Evolutionary conservation across 805 yeast species (phyloP).

Genomic region (Starmerella vitae): DNA sequence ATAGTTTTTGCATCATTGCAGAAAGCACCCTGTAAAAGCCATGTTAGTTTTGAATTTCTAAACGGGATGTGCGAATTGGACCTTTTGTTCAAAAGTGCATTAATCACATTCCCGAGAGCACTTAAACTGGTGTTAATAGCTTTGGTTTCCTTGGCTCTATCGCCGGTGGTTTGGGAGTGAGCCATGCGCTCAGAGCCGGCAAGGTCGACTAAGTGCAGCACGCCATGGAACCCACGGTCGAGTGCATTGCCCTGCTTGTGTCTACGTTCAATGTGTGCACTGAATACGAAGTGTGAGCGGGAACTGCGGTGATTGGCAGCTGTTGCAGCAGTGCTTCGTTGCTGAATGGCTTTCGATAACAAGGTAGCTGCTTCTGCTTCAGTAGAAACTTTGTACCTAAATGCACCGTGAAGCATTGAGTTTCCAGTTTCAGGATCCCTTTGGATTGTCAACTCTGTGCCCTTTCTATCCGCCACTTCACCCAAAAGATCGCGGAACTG

Average conservation of each 20-base stretch:
- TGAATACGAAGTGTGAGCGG: slow-evolving; percentile 78
- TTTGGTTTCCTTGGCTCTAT: slow-evolving; percentile 71
- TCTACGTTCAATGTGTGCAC: slow-evolving; percentile 43
- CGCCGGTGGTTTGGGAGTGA: slow-evolving; percentile 65
- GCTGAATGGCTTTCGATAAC: slow-evolving; percentile 41
- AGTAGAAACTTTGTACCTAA: slow-evolving; percentile 35
- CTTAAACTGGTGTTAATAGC: slow-evolving; percentile 80
- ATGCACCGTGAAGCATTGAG: slow-evolving; percentile 51
- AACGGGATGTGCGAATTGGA: slow-evolving; percentile 45
- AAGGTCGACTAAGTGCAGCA: slow-evolving; percentile 68
- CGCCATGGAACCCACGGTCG: slow-evolving; percentile 12
- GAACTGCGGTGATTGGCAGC: slow-evolving; percentile 73
- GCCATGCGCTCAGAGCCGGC: slow-evolving; percentile 88
- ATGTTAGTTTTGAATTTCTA: slow-evolving; percentile 64
- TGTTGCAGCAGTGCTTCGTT: slow-evolving; percentile 71
- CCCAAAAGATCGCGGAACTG: slow-evolving; percentile 53
- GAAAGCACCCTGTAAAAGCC: slow-evolving; percentile 67
- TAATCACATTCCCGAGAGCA: slow-evolving; percentile 79
- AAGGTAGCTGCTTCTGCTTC: slow-evolving; percentile 38
- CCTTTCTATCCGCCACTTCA: neutral
- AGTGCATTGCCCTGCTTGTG: neutral
- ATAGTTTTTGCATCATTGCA: slow-evolving; percentile 78
- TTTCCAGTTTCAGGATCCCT: slow-evolving; percentile 44
- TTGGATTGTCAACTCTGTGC: slow-evolving; percentile 44
- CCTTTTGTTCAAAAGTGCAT: slow-evolving; percentile 39